Percentiles rank a stretch among this genome's conserved stretches.
Conservation (phyloP, 345 rosid species). For the Eucalyptus shirleyi region DNA sequence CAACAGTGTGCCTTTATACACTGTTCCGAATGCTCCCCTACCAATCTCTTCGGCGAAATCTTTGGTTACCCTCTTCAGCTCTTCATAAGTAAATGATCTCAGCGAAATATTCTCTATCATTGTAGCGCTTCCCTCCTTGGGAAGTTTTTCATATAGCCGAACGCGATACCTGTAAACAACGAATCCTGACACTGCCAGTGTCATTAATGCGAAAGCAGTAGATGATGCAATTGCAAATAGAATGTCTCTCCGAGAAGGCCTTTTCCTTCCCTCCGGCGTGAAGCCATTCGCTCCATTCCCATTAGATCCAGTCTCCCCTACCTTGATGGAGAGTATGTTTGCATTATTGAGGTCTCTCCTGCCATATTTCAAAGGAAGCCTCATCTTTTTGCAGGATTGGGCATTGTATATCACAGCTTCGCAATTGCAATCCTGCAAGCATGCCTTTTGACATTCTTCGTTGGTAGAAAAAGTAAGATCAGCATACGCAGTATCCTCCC, state of each 20-base stretch:
- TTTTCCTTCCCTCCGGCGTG: background rate
- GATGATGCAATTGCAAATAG: background rate
- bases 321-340: background rate
- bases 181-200: background rate
- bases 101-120: background rate
- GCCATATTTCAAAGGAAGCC: constrained; percentile 2
- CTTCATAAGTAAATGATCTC: background rate
- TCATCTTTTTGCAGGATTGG: background rate
- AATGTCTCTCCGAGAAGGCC: background rate
- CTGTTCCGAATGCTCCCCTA: constrained; percentile 3
- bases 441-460: background rate
- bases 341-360: background rate
- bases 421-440: constrained; percentile 4
- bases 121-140: background rate
- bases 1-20: background rate
- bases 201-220: background rate
- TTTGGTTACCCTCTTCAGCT: constrained; percentile 1
- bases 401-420: background rate
- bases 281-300: background rate
- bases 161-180: background rate
- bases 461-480: background rate
- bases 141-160: background rate
- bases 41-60: constrained; percentile 15
- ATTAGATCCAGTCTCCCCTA: background rate
- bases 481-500: background rate